Evolutionary conservation across 2,329 filamentous ascomycete genomes (phyloP).

Genomic region (Trichoderma pleuroti): DNA sequence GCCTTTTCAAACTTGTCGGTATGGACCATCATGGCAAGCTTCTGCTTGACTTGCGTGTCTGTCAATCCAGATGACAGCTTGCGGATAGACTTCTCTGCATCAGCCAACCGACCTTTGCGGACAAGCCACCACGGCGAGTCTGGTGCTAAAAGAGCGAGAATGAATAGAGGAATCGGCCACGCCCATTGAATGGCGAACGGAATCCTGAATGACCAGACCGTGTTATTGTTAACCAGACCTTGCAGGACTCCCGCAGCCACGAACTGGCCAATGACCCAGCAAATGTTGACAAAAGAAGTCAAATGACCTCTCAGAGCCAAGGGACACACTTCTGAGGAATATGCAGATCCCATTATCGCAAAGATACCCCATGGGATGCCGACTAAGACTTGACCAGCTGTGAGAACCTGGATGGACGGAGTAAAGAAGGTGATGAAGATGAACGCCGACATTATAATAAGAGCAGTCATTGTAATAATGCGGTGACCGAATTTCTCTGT

Average conservation of each 20-base stretch:
- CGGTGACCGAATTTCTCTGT: not conserved
- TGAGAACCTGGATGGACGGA: not conserved
- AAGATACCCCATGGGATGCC: not conserved
- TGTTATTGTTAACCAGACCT: slow-evolving; percentile 27
- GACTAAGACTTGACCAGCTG: not conserved
- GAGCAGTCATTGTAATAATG: not conserved
- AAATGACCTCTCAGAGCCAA: not conserved
- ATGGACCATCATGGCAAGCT: slow-evolving; percentile 1
- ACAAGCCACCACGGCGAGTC: not conserved
- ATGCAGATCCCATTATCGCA: not conserved
- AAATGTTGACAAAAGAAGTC: not conserved
- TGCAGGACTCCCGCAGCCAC: slow-evolving; percentile 27
- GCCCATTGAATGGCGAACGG: slow-evolving; percentile 26
- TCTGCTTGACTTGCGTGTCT: not conserved
- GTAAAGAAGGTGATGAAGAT: not conserved
- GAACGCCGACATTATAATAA: not conserved
- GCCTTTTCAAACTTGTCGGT: not conserved
- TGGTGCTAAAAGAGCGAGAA: slow-evolving; percentile 28
- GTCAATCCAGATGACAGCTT: not conserved
- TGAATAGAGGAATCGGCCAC: slow-evolving; percentile 25
- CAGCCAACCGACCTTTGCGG: not conserved
- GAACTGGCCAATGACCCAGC: not conserved
- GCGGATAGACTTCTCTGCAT: not conserved
- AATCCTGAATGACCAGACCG: slow-evolving; percentile 45
- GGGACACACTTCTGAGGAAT: not conserved